These are phyloP conservation scores for Xylaria sp. DNA, from an alignment of 2,329 filamentous ascomycete species.

Conservation along the genomic window DNA sequence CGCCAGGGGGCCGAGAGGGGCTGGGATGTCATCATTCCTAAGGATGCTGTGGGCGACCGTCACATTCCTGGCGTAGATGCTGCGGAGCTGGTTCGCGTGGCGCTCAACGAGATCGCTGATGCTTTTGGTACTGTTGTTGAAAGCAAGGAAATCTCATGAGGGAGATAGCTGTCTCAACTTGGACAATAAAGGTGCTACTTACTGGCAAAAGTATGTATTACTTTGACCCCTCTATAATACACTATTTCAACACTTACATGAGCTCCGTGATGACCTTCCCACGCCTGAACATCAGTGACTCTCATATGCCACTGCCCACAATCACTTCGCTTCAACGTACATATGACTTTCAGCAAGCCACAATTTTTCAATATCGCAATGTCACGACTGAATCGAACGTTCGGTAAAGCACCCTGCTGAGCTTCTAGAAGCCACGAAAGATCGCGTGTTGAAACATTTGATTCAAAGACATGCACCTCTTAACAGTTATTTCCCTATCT, in stretches of 20 bases:
- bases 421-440: neutral
- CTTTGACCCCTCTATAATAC: too few species aligned
- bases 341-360: neutral
- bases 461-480: too few species aligned
- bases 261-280: too few species aligned
- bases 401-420: neutral
- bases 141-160: conserved; percentile 26
- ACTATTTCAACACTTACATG: too few species aligned
- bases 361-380: neutral
- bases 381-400: neutral
- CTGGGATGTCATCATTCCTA: conserved; percentile 29
- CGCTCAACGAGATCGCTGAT: conserved; percentile 31
- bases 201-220: too few species aligned
- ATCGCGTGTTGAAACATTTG: too few species aligned
- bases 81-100: conserved; percentile 26
- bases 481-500: too few species aligned
- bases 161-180: neutral
- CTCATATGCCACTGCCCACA: too few species aligned
- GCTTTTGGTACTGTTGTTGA: conserved; percentile 30
- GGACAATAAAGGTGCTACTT: too few species aligned
- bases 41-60: conserved; percentile 30
- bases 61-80: conserved; percentile 31
- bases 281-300: too few species aligned
- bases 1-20: conserved; percentile 29
- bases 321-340: neutral